phyloP scores from a whole-genome alignment of 148 eudicot species.

The Cornus suecica region DNA sequence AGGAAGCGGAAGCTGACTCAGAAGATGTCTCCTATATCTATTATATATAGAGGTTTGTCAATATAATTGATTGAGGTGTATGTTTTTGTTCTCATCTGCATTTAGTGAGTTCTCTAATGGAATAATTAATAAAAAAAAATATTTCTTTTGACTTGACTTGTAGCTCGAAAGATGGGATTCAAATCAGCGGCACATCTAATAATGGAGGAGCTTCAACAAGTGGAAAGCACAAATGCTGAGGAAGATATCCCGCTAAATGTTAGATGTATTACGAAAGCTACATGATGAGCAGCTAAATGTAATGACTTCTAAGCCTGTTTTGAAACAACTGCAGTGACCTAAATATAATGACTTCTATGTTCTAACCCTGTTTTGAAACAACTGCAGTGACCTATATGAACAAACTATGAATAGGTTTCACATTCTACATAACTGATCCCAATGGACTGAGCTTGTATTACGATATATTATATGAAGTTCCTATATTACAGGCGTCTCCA shows the following conservation, averaged over 20 bases:
- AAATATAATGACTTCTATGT: too few species aligned
- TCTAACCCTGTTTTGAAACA: not conserved
- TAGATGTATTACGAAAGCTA: not conserved
- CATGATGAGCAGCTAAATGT: not conserved
- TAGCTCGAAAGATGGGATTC: conserved; percentile 46
- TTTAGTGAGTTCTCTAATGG: not conserved
- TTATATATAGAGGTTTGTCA: conserved; percentile 38
- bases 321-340: not conserved
- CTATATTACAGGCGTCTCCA: too few species aligned
- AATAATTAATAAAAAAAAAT: not conserved
- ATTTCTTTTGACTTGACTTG: conserved; percentile 9
- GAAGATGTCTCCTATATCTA: conserved; percentile 41
- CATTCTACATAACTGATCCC: too few species aligned
- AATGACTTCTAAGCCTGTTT: not conserved
- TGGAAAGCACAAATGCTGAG: conserved; percentile 8
- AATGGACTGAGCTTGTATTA: too few species aligned
- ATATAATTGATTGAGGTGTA: not conserved
- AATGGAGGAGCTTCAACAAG: conserved; percentile 37
- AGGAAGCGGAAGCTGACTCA: conserved; percentile 39
- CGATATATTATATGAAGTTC: too few species aligned
- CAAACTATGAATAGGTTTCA: not conserved
- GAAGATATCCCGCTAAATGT: not conserved
- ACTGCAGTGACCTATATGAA: not conserved
- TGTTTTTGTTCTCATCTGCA: not conserved
- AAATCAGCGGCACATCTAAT: conserved; percentile 42